These are phyloP conservation scores for Candida nanaspora DNA, from an alignment of 805 yeast genomes.

Conservation along the genomic window DNA sequence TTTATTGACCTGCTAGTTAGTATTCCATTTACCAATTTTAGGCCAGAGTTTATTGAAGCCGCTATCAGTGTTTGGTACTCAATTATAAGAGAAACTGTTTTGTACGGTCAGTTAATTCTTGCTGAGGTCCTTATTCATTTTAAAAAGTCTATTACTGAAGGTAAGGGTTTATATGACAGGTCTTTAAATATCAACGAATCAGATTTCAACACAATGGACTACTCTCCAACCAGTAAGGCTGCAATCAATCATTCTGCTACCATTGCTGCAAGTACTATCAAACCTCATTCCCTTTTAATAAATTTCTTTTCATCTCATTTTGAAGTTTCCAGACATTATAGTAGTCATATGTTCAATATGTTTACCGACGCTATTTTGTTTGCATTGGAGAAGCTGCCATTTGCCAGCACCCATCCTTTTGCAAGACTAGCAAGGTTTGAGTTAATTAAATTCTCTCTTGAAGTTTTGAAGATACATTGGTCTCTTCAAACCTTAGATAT, in stretches of 20 bases:
- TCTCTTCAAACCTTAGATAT: constrained; percentile 41
- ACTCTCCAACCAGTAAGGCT: constrained; percentile 72
- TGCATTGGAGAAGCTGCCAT: constrained; percentile 43
- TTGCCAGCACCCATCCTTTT: constrained; percentile 78
- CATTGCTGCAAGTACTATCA: constrained; percentile 37
- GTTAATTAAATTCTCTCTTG: constrained; percentile 59
- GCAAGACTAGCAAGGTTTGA: constrained; percentile 73
- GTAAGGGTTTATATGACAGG: constrained; percentile 59
- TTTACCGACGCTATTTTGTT: constrained; percentile 54
- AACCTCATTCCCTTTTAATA: constrained; percentile 66
- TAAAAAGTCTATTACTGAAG: constrained; percentile 54
- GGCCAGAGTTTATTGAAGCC: constrained; percentile 48
- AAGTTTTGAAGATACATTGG: constrained; percentile 50
- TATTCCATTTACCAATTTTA: constrained; percentile 66
- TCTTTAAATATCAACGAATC: constrained; percentile 49
- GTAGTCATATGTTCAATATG: constrained; percentile 59
- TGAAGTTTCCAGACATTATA: constrained; percentile 69
- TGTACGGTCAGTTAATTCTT: constrained; percentile 50
- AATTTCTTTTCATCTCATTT: constrained; percentile 67
- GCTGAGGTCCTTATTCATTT: constrained; percentile 65
- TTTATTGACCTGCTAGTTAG: constrained; percentile 45
- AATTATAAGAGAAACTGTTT: constrained; percentile 59
- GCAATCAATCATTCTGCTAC: constrained; percentile 46
- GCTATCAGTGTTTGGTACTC: constrained; percentile 80
- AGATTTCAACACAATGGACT: constrained; percentile 74